A percentile compares a stretch with the other conserved stretches of the same genome.
These are phyloP conservation scores for Lepraria neglecta DNA, from an alignment of 495 filamentous ascomycete genomes.

Conservation along the genomic window DNA sequence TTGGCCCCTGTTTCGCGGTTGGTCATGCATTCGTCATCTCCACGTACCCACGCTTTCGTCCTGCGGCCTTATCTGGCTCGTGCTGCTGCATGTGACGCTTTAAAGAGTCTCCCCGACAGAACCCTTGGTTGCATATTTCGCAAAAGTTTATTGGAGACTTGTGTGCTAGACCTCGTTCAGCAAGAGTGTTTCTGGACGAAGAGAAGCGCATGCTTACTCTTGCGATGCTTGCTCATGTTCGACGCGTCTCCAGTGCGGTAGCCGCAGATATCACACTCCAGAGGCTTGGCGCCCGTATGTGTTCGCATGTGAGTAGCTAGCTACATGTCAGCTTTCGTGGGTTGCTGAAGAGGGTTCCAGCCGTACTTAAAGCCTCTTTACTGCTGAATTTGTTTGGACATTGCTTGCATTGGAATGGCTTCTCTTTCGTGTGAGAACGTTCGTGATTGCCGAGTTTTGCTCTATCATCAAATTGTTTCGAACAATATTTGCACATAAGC, in stretches of 20 bases:
- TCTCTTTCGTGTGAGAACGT: slow-evolving; percentile 50
- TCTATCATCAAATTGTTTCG: slow-evolving; percentile 43
- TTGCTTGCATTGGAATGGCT: slow-evolving; percentile 42
- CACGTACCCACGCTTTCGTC: slow-evolving; percentile 7
- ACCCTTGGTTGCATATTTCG: slow-evolving; percentile 18
- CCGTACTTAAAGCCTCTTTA: slow-evolving; percentile 37
- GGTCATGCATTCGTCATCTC: neutral
- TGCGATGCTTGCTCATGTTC: slow-evolving; percentile 26
- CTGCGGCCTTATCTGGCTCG: neutral
- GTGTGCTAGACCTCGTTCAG: slow-evolving; percentile 11
- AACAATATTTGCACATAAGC: slow-evolving; percentile 29
- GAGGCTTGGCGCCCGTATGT: slow-evolving; percentile 48
- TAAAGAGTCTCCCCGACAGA: slow-evolving; percentile 21
- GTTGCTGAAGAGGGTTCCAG: slow-evolving; percentile 16
- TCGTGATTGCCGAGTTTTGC: slow-evolving; percentile 46
- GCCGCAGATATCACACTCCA: slow-evolving; percentile 35
- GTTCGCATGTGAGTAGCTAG: slow-evolving; percentile 48
- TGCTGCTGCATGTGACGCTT: slow-evolving; percentile 21
- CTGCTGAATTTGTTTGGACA: slow-evolving; percentile 46
- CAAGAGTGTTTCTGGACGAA: neutral
- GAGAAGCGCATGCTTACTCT: slow-evolving; percentile 3
- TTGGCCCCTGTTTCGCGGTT: neutral
- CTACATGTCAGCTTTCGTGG: neutral
- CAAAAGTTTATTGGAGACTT: slow-evolving; percentile 18
- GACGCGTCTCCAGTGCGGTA: slow-evolving; percentile 24